phyloP scores from a whole-genome alignment of 2,329 filamentous ascomycete genomes.

The Hymenoscyphus salicellus region DNA sequence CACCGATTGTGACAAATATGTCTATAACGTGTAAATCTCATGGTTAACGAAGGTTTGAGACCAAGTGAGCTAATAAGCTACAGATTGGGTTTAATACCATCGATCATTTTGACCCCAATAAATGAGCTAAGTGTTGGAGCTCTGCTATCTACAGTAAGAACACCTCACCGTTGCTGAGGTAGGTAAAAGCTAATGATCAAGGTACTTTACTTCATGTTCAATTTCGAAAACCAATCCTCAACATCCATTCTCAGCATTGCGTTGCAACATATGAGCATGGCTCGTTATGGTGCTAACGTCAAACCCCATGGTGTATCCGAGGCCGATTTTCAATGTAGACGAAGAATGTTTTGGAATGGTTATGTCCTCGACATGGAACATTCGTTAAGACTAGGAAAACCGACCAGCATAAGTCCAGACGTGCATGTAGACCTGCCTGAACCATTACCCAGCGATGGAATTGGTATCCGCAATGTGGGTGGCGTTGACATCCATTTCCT shows the following conservation, averaged over 20 bases:
- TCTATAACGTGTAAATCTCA: slow-evolving; percentile 12
- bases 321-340: slow-evolving; percentile 3
- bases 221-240: slow-evolving; percentile 14
- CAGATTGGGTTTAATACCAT: slow-evolving; percentile 13
- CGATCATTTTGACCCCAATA: slow-evolving; percentile 13
- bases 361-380: slow-evolving; percentile 14
- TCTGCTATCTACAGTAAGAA: slow-evolving; percentile 14
- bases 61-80: too few relatives aligned
- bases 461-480: slow-evolving; percentile 3
- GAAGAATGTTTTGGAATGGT: slow-evolving; percentile 14
- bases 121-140: slow-evolving; percentile 14
- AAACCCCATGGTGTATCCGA: slow-evolving; percentile 5
- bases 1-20: slow-evolving; percentile 11
- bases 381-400: slow-evolving; percentile 14
- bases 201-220: slow-evolving; percentile 19
- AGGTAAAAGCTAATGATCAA: neutral
- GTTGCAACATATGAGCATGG: slow-evolving; percentile 18
- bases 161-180: neutral
- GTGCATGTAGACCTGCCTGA: slow-evolving; percentile 9
- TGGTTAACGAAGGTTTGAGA: too few relatives aligned
- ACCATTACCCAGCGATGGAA: slow-evolving; percentile 6
- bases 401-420: slow-evolving; percentile 3
- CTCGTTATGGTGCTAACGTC: slow-evolving; percentile 8
- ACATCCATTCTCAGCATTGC: slow-evolving; percentile 13
- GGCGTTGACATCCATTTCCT: slow-evolving; percentile 11